Base-by-base conservation (phyloP, 129 eudicot species). In the Flaveria sonorensis region DNA sequence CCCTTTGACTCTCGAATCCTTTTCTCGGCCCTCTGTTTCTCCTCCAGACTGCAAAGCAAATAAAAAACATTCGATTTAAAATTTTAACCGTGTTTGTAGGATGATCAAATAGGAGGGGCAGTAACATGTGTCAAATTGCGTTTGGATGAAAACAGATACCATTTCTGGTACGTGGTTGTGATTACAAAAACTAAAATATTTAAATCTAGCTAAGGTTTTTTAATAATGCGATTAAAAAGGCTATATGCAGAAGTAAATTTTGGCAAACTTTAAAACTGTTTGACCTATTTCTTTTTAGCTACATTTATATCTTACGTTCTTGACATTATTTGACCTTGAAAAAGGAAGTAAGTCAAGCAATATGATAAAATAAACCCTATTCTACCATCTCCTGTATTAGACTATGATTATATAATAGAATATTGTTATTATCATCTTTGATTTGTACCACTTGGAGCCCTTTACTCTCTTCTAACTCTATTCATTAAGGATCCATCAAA, bases 1-100 rank as follows among this genome's bases (percentile, higher is more conserved):
- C 90, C 88, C 78, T 91, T 89, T 2, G 96, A 80, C 68, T 94
- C 97, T 32, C 96, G 77, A 3, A 71, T 89, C 83, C 89, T 81
- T 84, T 89, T 94, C 73, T 94, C 98, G 14, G 98, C 96, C 83
- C 98, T 89, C 80, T 94, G 98, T 65, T 79, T 91, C 85, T 91
- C 98, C 85, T 94, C 98, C 82, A 94, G 70, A 57, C 98, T 94
- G 51, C 40, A 36, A 10, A 13, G 63, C 26, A 16, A 23, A 16
- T 3, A n/a, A 75, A 59, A 70, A 59, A n/a, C 52, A 51, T 13
- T 20, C 45, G 6, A 12, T 77, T 15, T 11, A 20, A 11, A n/a
- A 15, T 21, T 39, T 56, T 1, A 13, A 28, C 40, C 1, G 40
- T 36, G 40, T 36, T 32, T 36, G 40, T 36, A 36, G 40, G 40